Base-by-base conservation (phyloP, 106 monocot genomes). In the Gastrodia elata region DNA sequence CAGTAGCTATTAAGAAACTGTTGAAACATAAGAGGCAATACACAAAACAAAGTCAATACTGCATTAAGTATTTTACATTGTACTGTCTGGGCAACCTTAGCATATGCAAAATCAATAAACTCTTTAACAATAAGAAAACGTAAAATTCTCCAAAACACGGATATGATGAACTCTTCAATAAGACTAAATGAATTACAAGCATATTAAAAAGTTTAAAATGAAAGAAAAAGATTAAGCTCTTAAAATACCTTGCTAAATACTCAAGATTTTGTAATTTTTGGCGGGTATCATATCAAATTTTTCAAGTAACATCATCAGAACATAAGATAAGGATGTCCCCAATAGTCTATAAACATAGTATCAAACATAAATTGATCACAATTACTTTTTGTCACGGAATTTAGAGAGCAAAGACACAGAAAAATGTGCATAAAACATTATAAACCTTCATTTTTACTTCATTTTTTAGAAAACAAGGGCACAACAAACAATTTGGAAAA, bases 1-100 rank as follows among this genome's bases (percentile, higher is more conserved):
- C 71, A 59, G 61, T 75, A 68, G 3, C 74, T 81, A 71, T 71
- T 48, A 13, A 95, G 68, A 74, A 87, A 80, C 94, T 95, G 87
- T 55, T 79, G 78, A 65, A 70, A 64, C 46, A 37, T 79, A 11
- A 32, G 10, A 61, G 2, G n/a, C 27, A 6, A 38, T 59, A 2
- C 16, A 25, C 20, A 52, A 28, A 30, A 61, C 32, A 32, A 28
- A 28, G 57, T 61, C 26, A 61, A 61, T 61, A 20, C 11, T 61
- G 32, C 61, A 61, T 61, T 32, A 10, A 28, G 20, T 5, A n/a
- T 5, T 5, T 52, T 52, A 52, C 52, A 52, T 22, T 52, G n/a
- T 52, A 0, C 3, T n/a, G 4, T 1, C 5, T 22, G 22, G 22
- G 22, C 22, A 22, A 52, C 52, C n/a, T 61, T 61, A 30, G 61